phyloP scores from a whole-genome alignment of 1,284 basidiomycete species.

The Melampsora abietis-canadensis region DNA sequence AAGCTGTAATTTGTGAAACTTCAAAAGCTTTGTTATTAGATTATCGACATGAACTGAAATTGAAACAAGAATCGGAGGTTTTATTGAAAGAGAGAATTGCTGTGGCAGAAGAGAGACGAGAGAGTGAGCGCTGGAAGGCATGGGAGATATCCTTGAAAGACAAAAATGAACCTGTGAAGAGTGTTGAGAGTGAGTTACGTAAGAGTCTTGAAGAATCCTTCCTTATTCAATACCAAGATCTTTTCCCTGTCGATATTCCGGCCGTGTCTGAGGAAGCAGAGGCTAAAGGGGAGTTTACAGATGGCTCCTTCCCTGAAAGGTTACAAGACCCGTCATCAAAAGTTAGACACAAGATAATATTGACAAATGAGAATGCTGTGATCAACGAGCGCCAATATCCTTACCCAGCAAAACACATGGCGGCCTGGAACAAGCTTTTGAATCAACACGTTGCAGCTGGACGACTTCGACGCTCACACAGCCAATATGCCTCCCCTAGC shows the following conservation, averaged over 20 bases:
- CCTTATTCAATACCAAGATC: no score
- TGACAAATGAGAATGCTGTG: background rate
- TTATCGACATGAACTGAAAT: no score
- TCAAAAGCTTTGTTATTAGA: no score
- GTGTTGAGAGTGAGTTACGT: no score
- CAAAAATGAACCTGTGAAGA: no score
- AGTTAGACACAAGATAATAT: background rate
- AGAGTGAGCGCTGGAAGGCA: no score
- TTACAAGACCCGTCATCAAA: background rate
- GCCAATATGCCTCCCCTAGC: constrained; percentile 32
- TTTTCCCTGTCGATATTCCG: constrained; percentile 4
- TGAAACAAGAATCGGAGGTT: no score
- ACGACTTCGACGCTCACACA: constrained; percentile 35
- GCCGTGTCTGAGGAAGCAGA: constrained; percentile 5
- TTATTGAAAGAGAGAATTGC: no score
- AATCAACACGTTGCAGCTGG: constrained; percentile 39
- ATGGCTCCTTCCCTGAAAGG: background rate
- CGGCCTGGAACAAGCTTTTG: constrained; percentile 31
- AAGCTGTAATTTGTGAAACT: no score
- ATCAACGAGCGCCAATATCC: constrained; percentile 40
- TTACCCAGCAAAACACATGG: constrained; percentile 16
- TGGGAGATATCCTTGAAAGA: no score
- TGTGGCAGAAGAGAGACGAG: no score
- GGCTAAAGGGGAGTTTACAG: background rate
- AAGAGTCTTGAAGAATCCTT: no score